Percentiles rank a stretch among this genome's conserved stretches.
These are phyloP conservation scores for Danielia reshetovae DNA, from an alignment of 805 yeast species.

Conservation along the genomic window DNA sequence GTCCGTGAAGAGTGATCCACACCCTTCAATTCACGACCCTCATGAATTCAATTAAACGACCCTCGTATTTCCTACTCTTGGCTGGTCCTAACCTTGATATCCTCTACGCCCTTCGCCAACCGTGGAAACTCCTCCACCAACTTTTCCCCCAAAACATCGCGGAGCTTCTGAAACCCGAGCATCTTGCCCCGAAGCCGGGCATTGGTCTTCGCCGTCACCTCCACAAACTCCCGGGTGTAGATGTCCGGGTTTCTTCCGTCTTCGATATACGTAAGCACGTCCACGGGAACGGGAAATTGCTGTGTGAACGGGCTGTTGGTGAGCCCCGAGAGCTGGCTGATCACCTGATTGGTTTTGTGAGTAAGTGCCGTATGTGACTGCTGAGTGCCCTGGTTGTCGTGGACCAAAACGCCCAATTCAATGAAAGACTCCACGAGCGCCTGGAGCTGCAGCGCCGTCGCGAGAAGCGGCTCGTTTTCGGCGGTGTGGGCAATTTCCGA, in stretches of 20 bases:
- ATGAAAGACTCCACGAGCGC: conserved; percentile 66
- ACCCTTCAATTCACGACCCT: too few relatives aligned
- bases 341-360: conserved; percentile 40
- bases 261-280: conserved; percentile 87
- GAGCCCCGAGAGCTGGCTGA: conserved; percentile 33
- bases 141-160: conserved; percentile 64
- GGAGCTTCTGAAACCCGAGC: conserved; percentile 59
- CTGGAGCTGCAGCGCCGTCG: conserved; percentile 30
- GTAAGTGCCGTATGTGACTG: conserved; percentile 57
- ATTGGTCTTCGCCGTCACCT: conserved; percentile 84
- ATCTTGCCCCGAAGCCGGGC: conserved; percentile 85
- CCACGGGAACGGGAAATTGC: conserved; percentile 61
- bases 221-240: conserved; percentile 94
- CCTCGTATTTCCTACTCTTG: too few relatives aligned
- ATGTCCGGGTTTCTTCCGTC: conserved; percentile 97
- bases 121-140: conserved; percentile 79
- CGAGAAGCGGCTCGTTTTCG: conserved; percentile 27
- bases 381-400: conserved; percentile 87
- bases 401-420: conserved; percentile 87
- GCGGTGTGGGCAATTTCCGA: conserved; percentile 18
- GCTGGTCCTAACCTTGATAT: conserved; percentile 46
- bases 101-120: conserved; percentile 52
- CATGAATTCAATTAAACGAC: too few relatives aligned
- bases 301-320: conserved; percentile 29
- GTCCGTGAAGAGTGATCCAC: too few relatives aligned